Percentiles rank a stretch among this genome's conserved stretches.
These are phyloP conservation scores for Gracilariopsis chorda DNA, from an alignment of 23 red algal genomes.

Conservation along the genomic window DNA sequence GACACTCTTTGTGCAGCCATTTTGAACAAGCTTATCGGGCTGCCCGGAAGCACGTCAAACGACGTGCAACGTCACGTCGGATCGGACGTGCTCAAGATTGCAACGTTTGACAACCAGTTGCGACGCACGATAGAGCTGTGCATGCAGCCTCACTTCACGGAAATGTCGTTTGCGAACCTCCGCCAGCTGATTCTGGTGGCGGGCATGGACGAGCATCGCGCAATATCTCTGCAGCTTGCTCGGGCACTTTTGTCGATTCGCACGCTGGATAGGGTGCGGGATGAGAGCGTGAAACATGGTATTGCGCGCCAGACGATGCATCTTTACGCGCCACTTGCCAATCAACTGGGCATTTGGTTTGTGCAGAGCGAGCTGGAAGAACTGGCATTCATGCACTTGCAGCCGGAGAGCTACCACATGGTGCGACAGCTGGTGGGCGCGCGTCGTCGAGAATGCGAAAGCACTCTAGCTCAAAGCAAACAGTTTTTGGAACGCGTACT, in stretches of 20 bases:
- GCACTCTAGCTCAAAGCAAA: slow-evolving; percentile 56
- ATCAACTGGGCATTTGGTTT: slow-evolving; percentile 82
- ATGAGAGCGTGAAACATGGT: not conserved
- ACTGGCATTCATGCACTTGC: slow-evolving; percentile 72
- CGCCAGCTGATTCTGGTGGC: slow-evolving; percentile 60
- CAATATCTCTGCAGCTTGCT: slow-evolving; percentile 69
- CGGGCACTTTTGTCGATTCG: slow-evolving; percentile 53
- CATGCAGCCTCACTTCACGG: slow-evolving; percentile 30
- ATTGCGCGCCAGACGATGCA: slow-evolving; percentile 60
- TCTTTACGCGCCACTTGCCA: slow-evolving; percentile 78
- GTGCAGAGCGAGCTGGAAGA: slow-evolving; percentile 91
- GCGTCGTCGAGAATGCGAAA: slow-evolving; percentile 62
- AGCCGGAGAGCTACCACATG: slow-evolving; percentile 64
- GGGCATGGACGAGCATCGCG: slow-evolving; percentile 55
- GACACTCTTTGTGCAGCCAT: slow-evolving; percentile 83
- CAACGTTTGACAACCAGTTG: slow-evolving; percentile 41
- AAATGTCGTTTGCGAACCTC: slow-evolving; percentile 46
- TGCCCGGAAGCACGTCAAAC: not conserved
- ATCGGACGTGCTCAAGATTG: slow-evolving; percentile 37
- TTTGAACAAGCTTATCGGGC: slow-evolving; percentile 37
- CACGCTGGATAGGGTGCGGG: slow-evolving; percentile 2
- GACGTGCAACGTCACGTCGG: slow-evolving; percentile 67
- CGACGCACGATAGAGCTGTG: slow-evolving; percentile 35
- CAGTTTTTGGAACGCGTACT: slow-evolving; percentile 60
- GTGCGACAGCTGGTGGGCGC: slow-evolving; percentile 63